Base-by-base conservation (phyloP, 352 stramenopile genomes). In the Blastocystis sp. region DNA sequence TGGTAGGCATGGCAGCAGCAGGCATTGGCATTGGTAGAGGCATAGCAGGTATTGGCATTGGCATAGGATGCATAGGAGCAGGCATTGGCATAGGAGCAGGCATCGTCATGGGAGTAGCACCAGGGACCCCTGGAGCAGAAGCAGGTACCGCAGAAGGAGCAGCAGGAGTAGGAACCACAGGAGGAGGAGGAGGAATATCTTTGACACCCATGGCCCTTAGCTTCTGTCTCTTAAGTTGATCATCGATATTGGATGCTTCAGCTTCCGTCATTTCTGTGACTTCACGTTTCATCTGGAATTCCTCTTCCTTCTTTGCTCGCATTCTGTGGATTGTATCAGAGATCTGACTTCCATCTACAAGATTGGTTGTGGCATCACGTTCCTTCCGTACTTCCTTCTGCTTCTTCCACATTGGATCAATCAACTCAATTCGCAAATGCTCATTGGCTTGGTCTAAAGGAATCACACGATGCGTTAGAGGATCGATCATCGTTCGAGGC, bases 371-470 rank as follows among this genome's bases (percentile, higher is more conserved):
- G 54, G 97, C 97, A 81, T 98, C 95, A 89, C 98, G 98, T 37
- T 97, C 94, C 52, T 96, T 88, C 74, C 97, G 96, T 49, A 95
- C 92, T 85, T 95, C 92, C 14, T 92, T 93, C 92, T 99, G 94
- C 88, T 98, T 95, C 46, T 94, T 92, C 95, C 95, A 99, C 88
- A 97, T 98, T 0, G 96, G 96, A 89, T 98, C 97, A 88, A 99
- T 93, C 35, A 98, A 89, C 88, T 98, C 91, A 89, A 99, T 98
- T 14, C 97, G 93, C 95, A 99, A 98, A 90, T 99, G 96, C 88
- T 99, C 97, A n/a, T 96, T 95, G 43, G 96, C 92, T 57, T 95
- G 91, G 2, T 92, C 89, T 14, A 92, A 91, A 0, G 90, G 91
- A 3, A 98, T 90, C 9, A 92, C 93, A 83, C 97, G 96, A 12